These are phyloP conservation scores for Pythium dissotocum DNA, from an alignment of 352 stramenopile genomes.

Conservation along the genomic window DNA sequence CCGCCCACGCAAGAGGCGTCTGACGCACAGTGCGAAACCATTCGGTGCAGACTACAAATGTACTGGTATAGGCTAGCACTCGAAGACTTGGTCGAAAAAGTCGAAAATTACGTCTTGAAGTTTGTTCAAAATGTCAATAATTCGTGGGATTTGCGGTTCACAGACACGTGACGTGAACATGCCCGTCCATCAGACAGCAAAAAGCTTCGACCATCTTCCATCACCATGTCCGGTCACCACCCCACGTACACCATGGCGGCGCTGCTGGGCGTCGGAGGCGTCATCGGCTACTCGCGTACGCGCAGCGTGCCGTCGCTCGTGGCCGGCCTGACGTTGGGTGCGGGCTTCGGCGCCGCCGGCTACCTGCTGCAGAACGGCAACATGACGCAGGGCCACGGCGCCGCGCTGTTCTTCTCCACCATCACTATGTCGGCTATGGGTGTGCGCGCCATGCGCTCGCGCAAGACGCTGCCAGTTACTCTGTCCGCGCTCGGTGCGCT, in stretches of 20 bases:
- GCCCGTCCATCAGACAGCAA: not conserved
- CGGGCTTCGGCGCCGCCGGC: slow-evolving; percentile 75
- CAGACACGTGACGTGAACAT: not conserved
- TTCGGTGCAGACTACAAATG: not conserved
- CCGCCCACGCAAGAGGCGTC: not conserved
- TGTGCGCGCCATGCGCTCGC: slow-evolving; percentile 69
- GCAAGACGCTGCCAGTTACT: slow-evolving; percentile 72
- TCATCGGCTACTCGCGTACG: slow-evolving; percentile 81
- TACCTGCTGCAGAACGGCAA: slow-evolving; percentile 79
- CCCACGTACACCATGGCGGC: slow-evolving; percentile 84
- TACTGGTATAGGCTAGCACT: not conserved
- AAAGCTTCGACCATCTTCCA: slow-evolving; percentile 2
- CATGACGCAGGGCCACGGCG: slow-evolving; percentile 82
- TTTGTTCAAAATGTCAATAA: not conserved
- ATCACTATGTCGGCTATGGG: slow-evolving; percentile 88
- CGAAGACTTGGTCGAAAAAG: not conserved
- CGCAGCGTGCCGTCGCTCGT: slow-evolving; percentile 82
- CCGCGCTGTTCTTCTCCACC: slow-evolving; percentile 77
- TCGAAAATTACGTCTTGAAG: not conserved
- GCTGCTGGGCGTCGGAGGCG: slow-evolving; percentile 60
- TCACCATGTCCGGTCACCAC: slow-evolving; percentile 69
- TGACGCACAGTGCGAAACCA: not conserved
- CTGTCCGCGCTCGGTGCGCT: slow-evolving; percentile 75
- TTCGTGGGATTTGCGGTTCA: not conserved
- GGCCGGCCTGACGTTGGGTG: slow-evolving; percentile 76